phyloP scores from a whole-genome alignment of 768 basidiomycete species.

The Hysterangium stoloniferum region DNA sequence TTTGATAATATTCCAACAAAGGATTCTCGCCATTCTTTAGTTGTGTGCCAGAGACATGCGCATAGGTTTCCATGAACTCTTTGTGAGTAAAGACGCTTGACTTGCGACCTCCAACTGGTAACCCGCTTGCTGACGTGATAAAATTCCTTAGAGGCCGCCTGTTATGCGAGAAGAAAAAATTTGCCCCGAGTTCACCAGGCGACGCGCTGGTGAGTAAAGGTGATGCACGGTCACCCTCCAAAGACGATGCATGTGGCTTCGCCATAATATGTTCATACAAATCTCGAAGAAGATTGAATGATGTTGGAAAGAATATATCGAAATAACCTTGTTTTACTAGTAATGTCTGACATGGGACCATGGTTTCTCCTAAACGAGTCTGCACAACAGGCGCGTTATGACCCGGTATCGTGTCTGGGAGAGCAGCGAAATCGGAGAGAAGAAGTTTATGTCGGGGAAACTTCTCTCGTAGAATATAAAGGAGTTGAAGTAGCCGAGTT shows the following conservation, averaged over 20 bases:
- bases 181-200: slow-evolving; percentile 43
- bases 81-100: slow-evolving; percentile 81
- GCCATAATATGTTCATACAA: slow-evolving; percentile 85
- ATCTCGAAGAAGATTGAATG: slow-evolving; percentile 76
- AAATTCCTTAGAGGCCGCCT: slow-evolving; percentile 62
- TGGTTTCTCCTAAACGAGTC: slow-evolving; percentile 68
- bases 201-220: slow-evolving; percentile 46
- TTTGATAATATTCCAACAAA: slow-evolving; percentile 82
- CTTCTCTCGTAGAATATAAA: slow-evolving; percentile 70
- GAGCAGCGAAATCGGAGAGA: slow-evolving; percentile 82
- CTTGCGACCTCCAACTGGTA: slow-evolving; percentile 75
- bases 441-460: slow-evolving; percentile 94
- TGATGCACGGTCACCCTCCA: slow-evolving; percentile 34
- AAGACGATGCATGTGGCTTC: slow-evolving; percentile 32
- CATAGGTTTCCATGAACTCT: slow-evolving; percentile 85
- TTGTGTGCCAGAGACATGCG: slow-evolving; percentile 60
- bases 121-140: slow-evolving; percentile 63
- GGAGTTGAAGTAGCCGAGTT: slow-evolving; percentile 78
- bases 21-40: slow-evolving; percentile 83
- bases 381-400: slow-evolving; percentile 88
- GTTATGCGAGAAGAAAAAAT: slow-evolving; percentile 69
- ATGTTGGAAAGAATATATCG: slow-evolving; percentile 97
- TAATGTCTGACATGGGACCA: slow-evolving; percentile 83
- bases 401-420: slow-evolving; percentile 82
- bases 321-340: slow-evolving; percentile 94